A percentile compares a stretch with the other conserved stretches of the same genome.
phyloP scores from a whole-genome alignment of 1,284 basidiomycete species.

The Wolfiporia cocos region DNA sequence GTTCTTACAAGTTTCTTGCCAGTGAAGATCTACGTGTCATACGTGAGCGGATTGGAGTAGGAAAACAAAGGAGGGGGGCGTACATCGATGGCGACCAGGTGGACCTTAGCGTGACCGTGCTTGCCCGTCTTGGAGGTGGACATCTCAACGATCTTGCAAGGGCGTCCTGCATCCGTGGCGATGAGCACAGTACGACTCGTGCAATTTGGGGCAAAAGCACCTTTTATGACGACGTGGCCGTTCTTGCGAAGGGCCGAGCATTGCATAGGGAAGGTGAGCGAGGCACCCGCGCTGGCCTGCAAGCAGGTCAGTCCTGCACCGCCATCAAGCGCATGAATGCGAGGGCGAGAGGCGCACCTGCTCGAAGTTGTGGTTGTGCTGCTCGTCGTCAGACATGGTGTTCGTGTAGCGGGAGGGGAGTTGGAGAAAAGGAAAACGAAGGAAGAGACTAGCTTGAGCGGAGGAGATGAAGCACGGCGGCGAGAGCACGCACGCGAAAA shows the following conservation, averaged over 20 bases:
- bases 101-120: conserved; percentile 99
- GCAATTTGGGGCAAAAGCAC: conserved; percentile 26
- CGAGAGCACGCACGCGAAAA: conserved; percentile 11
- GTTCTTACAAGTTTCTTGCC: conserved; percentile 77
- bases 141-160: conserved; percentile 99
- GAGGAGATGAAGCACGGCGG: conserved; percentile 9
- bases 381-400: conserved; percentile 87
- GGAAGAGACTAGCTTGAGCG: conserved; percentile 14
- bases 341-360: conserved; percentile 34
- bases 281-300: conserved; percentile 77
- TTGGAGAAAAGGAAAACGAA: conserved; percentile 11
- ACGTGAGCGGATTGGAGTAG: not conserved
- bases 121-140: conserved; percentile 99
- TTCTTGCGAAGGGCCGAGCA: conserved; percentile 95
- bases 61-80: conserved; percentile 27
- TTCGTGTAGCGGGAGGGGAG: conserved; percentile 16
- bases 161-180: conserved; percentile 53
- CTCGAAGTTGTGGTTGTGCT: conserved; percentile 89
- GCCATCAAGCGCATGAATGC: conserved; percentile 10
- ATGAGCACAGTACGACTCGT: conserved; percentile 4
- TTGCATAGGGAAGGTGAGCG: conserved; percentile 90
- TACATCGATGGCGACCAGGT: conserved; percentile 95
- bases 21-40: conserved; percentile 85
- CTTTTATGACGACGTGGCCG: conserved; percentile 98
- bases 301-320: conserved; percentile 3